These are phyloP conservation scores for Pestalotiopsis sp. DNA, from an alignment of 2,329 filamentous ascomycete species.

Conservation along the genomic window DNA sequence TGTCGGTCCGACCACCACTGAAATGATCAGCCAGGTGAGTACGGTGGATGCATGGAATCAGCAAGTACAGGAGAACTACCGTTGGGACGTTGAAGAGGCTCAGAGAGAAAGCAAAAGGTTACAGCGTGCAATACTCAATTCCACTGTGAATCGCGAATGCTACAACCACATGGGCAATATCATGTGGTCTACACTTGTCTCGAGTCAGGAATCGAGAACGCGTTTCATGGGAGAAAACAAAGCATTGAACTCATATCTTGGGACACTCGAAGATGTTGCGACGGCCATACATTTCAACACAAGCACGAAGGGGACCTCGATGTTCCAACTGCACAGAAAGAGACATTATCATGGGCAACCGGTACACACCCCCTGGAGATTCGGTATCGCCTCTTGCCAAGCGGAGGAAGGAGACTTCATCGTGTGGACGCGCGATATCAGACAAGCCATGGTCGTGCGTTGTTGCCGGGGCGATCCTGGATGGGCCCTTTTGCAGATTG, in stretches of 20 bases:
- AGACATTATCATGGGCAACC: background rate
- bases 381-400: conserved; percentile 14
- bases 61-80: conserved; percentile 12
- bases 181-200: background rate
- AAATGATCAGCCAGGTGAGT: background rate
- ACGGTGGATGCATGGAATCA: conserved; percentile 12
- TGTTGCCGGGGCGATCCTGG: background rate
- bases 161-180: conserved; percentile 11
- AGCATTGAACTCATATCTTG: background rate
- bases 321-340: background rate
- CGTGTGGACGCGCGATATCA: background rate
- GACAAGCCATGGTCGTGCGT: conserved; percentile 8
- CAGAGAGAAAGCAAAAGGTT: conserved; percentile 12
- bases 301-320: background rate
- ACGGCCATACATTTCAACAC: background rate
- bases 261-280: background rate
- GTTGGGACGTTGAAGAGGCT: conserved; percentile 2
- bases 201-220: background rate
- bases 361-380: background rate
- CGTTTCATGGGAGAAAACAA: background rate
- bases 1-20: conserved; percentile 11
- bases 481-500: background rate
- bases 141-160: background rate
- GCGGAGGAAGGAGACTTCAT: conserved; percentile 8
- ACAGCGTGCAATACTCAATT: conserved; percentile 2